Base-by-base conservation (phyloP, 164 flowering plant species). In the Dillenia suffruticosa region DNA sequence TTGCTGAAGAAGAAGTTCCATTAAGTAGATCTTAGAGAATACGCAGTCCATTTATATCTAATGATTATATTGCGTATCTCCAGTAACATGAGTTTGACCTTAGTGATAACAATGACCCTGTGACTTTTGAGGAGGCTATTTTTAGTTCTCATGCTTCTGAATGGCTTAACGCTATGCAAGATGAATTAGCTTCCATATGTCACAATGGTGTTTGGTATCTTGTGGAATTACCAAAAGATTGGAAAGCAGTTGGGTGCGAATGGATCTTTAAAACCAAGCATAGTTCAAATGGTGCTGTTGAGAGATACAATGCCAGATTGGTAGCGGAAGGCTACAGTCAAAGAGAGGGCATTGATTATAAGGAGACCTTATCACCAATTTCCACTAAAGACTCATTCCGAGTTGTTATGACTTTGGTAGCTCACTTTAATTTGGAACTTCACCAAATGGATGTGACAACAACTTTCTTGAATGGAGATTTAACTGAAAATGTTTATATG, bases 11-110 rank as follows among this genome's bases (percentile, higher is more conserved):
- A 15, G 26, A 59, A n/a, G 24, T 19, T 12, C 54, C 46, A 13
- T 12, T 60, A 13, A 60, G 63, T 15, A 60, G 54, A 49, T 60
- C 54, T 32, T 16, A 17, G 10, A 60, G 55, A 60, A 19, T 12
- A 14, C 8, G 43, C 10, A 50, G 26, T 2, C 10, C 44, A 8
- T 19, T 49, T 2, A 61, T 61, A 9, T 24, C 56, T 10, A 13
- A 48, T 50, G 48, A 61, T 16, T 50, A 51, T 61, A 40, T 26
- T 14, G 22, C 51, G 10, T 61, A 50, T 61, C n/a, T 51, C 3
- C 3, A 48, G 8, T 54, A 60, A 49, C 11, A 22, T 60, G 54
- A 60, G 49, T 24, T 22, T 49, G 54, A 60, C 12, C 8, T 60
- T 9, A 17, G 54, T 2, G 8, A 10, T 5, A 10, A 49, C 11